Conservation (phyloP, 2,329 filamentous ascomycete genomes). For the Chaetomium sp. region DNA sequence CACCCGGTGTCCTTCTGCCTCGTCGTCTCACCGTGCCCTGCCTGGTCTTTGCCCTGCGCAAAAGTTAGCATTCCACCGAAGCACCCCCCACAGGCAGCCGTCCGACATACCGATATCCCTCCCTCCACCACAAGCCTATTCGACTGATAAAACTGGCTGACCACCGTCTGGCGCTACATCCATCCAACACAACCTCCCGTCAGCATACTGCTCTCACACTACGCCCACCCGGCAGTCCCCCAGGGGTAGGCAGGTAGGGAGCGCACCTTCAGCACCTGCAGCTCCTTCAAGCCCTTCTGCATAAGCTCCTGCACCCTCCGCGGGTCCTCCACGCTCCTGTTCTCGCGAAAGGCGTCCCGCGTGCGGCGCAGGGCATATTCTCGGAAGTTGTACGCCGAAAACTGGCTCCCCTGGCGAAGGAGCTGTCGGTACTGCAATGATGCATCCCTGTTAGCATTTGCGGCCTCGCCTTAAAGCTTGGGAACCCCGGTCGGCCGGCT, state of each 20-base stretch:
- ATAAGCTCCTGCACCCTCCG: conserved; percentile 83
- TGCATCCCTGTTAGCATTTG: conserved; percentile 1
- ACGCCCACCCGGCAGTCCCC: background rate
- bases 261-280: conserved; percentile 86
- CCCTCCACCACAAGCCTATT: conserved; percentile 92
- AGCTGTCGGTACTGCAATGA: conserved; percentile 80
- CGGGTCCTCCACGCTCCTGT: conserved; percentile 71
- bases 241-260: background rate
- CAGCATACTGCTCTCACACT: conserved; percentile 1
- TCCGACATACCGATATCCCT: conserved; percentile 68
- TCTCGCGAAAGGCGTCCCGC: conserved; percentile 84
- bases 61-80: conserved; percentile 17
- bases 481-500: no score
- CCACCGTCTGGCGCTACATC: conserved; percentile 83
- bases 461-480: no score
- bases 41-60: conserved; percentile 68
- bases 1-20: conserved; percentile 81
- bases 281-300: conserved; percentile 81
- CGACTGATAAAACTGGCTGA: conserved; percentile 93
- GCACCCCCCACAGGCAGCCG: conserved; percentile 4
- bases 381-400: conserved; percentile 95
- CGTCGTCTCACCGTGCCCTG: conserved; percentile 65
- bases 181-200: background rate
- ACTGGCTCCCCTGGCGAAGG: conserved; percentile 81
- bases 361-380: conserved; percentile 94